Conservation (phyloP, 2,329 filamentous ascomycete species). For the Rachicladosporium sp. region DNA sequence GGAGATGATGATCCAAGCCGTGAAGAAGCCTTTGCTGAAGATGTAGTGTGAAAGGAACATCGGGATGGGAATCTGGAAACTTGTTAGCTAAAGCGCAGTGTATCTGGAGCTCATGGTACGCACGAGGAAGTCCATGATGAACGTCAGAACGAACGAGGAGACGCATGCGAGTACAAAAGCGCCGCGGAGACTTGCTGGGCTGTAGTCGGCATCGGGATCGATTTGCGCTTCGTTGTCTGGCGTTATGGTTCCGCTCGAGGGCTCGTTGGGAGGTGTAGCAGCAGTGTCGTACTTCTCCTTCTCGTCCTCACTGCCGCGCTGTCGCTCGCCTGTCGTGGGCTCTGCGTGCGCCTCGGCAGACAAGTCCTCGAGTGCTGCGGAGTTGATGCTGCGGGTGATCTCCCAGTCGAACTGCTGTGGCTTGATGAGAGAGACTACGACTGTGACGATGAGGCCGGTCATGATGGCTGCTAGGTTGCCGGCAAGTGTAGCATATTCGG, state of each 20-base stretch:
- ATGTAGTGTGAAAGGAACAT: slow-evolving; percentile 31
- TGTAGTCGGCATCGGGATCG: slow-evolving; percentile 18
- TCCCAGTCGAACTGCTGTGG: slow-evolving; percentile 30
- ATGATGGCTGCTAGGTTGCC: slow-evolving; percentile 30
- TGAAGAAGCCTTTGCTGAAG: slow-evolving; percentile 29
- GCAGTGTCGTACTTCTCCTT: not conserved
- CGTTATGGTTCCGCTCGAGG: not conserved
- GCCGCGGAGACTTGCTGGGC: slow-evolving; percentile 21
- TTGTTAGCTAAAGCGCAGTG: too few species aligned
- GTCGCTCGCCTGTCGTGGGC: not conserved
- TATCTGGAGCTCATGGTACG: not conserved
- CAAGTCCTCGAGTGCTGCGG: slow-evolving; percentile 7
- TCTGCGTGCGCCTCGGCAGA: slow-evolving; percentile 3
- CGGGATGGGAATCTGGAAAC: slow-evolving; percentile 23
- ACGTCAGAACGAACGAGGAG: slow-evolving; percentile 24
- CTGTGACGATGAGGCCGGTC: slow-evolving; percentile 29
- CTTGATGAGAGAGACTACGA: slow-evolving; percentile 24
- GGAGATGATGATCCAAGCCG: slow-evolving; percentile 26
- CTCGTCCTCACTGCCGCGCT: not conserved
- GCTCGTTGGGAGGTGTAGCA: not conserved
- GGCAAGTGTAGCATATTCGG: slow-evolving; percentile 27
- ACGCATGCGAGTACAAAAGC: slow-evolving; percentile 28
- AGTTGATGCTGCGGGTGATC: slow-evolving; percentile 26
- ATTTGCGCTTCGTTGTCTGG: slow-evolving; percentile 17
- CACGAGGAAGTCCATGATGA: slow-evolving; percentile 27